Conservation (phyloP, 2,329 filamentous ascomycete species). For the Scedosporium apiospermum region DNA sequence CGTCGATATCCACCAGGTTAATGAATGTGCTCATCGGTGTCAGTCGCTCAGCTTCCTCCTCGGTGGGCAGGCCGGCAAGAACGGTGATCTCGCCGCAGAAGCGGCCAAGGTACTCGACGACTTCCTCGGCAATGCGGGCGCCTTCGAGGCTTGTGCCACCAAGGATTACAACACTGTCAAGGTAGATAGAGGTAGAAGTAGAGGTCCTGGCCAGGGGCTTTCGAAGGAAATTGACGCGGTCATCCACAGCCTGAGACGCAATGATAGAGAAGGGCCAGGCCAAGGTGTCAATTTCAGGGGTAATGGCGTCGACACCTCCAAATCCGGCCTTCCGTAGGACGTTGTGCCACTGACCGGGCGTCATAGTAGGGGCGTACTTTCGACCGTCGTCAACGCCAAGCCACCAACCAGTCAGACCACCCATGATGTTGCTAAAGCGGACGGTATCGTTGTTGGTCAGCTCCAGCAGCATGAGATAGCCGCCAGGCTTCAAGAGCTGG, state of each 20-base stretch:
- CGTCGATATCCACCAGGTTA: too few species aligned
- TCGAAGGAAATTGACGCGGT: background rate
- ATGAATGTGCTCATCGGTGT: too few species aligned
- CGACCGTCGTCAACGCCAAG: background rate
- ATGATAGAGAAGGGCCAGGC: background rate
- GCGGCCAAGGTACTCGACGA: too few species aligned
- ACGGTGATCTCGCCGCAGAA: too few species aligned
- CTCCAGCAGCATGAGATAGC: conserved; percentile 9
- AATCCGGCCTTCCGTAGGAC: background rate
- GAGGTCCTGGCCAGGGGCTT: background rate
- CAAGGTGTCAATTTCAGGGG: background rate
- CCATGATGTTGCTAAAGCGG: background rate
- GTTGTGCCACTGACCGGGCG: background rate
- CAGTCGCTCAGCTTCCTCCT: too few species aligned
- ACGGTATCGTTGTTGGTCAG: conserved; percentile 1
- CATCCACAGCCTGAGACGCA: background rate
- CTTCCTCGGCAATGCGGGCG: too few species aligned
- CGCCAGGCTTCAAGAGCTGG: conserved; percentile 17
- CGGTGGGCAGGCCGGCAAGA: too few species aligned
- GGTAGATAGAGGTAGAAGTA: background rate
- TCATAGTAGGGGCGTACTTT: background rate
- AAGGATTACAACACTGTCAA: too few species aligned
- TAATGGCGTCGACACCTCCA: background rate
- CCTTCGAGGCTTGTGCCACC: too few species aligned
- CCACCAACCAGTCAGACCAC: conserved; percentile 2